These are phyloP conservation scores for Candida qinlingensis DNA, from an alignment of 805 yeast genomes.

Conservation along the genomic window DNA sequence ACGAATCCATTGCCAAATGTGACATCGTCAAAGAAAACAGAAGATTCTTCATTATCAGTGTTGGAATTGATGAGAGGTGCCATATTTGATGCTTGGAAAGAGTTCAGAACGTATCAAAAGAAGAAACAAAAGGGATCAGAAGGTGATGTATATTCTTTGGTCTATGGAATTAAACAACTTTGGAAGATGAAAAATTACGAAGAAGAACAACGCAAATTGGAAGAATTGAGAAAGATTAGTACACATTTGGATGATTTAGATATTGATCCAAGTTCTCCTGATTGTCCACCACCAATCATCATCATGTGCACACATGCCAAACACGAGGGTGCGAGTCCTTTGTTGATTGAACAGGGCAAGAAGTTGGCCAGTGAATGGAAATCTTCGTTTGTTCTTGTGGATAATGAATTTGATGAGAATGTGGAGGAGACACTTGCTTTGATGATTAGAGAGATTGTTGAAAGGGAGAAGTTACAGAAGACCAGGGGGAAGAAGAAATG, in stretches of 20 bases:
- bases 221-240: conserved; percentile 27
- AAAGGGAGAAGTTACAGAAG: conserved; percentile 31
- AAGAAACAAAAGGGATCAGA: conserved; percentile 63
- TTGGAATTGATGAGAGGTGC: conserved; percentile 48
- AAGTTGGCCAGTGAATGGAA: conserved; percentile 56
- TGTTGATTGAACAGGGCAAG: conserved; percentile 51
- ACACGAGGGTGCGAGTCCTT: conserved; percentile 55
- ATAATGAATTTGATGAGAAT: conserved; percentile 42
- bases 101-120: conserved; percentile 48
- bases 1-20: background rate
- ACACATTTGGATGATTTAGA: conserved; percentile 28
- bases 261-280: conserved; percentile 32
- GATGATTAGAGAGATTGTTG: conserved; percentile 55
- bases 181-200: conserved; percentile 40
- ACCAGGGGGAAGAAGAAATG: conserved; percentile 7
- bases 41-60: conserved; percentile 13
- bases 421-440: conserved; percentile 55
- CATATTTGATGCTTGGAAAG: conserved; percentile 70
- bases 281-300: conserved; percentile 58
- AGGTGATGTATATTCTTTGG: conserved; percentile 57
- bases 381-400: conserved; percentile 61
- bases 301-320: conserved; percentile 60
- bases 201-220: conserved; percentile 27
- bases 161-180: conserved; percentile 50
- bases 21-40: conserved; percentile 3